Evolutionary conservation across 2,329 filamentous ascomycete genomes (phyloP).

Genomic region (Cladophialophora yegresii): DNA sequence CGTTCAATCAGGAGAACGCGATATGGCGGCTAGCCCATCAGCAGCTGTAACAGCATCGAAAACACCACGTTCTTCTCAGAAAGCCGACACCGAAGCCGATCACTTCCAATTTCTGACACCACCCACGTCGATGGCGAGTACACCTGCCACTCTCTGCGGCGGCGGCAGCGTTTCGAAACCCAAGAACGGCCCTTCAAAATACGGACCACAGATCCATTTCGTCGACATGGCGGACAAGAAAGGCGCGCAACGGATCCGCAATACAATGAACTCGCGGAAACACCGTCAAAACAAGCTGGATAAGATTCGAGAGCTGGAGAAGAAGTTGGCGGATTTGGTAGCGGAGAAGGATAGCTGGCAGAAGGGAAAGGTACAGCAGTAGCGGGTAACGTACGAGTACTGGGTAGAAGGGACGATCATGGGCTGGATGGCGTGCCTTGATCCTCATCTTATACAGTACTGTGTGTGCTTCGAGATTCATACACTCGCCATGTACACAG

Average conservation of each 20-base stretch:
- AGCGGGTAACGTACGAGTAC: background rate
- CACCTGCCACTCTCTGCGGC: background rate
- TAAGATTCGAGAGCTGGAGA: constrained; percentile 35
- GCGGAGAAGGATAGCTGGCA: constrained; percentile 32
- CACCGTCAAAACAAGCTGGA: constrained; percentile 36
- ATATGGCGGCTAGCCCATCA: background rate
- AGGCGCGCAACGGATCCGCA: constrained; percentile 33
- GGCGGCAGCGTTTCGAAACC: background rate
- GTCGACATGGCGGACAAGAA: constrained; percentile 36
- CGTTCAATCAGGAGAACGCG: background rate
- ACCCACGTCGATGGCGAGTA: constrained; percentile 1
- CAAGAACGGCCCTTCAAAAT: background rate
- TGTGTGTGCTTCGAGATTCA: background rate
- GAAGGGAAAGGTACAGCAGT: too few species aligned
- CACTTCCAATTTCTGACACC: background rate
- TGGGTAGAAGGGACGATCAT: too few species aligned
- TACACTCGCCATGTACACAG: background rate
- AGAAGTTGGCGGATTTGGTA: constrained; percentile 29
- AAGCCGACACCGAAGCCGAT: background rate
- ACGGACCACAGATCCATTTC: constrained; percentile 32
- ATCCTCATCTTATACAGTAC: background rate
- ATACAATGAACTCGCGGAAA: constrained; percentile 36
- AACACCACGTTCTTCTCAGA: background rate
- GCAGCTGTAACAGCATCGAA: background rate
- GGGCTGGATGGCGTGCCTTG: background rate